Evolutionary conservation across 164 flowering plant genomes (phyloP).

Genomic region (Euptelea pleiosperma): DNA sequence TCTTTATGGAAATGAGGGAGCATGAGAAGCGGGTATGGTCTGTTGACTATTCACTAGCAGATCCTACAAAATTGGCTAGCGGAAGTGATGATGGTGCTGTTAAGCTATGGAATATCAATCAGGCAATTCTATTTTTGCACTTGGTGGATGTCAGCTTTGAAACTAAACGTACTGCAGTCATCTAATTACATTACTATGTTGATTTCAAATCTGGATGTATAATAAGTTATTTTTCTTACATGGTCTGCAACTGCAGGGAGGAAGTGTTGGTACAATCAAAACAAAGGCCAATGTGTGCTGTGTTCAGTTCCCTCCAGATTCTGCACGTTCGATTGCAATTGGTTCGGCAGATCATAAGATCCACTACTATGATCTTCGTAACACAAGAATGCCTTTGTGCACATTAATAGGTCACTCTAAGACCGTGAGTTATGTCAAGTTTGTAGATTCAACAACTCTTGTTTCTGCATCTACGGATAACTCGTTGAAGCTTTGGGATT

Average conservation of each 20-base stretch:
- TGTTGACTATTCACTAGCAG: constrained; percentile 80
- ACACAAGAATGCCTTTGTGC: constrained; percentile 62
- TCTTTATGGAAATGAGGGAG: constrained; percentile 73
- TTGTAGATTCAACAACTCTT: constrained; percentile 75
- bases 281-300: constrained; percentile 94
- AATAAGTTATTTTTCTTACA: constrained; percentile 48
- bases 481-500: constrained; percentile 92
- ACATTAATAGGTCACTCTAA: constrained; percentile 73
- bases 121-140: constrained; percentile 94
- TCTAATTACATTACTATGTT: constrained; percentile 34
- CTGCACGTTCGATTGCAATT: constrained; percentile 76
- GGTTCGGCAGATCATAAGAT: constrained; percentile 96
- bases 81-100: constrained; percentile 97
- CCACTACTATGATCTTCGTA: constrained; percentile 89
- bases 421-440: constrained; percentile 95
- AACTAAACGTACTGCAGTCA: constrained; percentile 81
- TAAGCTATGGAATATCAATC: constrained; percentile 99
- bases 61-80: constrained; percentile 91
- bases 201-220: constrained; percentile 29
- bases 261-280: constrained; percentile 76
- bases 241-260: constrained; percentile 69
- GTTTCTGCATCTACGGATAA: constrained; percentile 96
- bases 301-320: constrained; percentile 87
- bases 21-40: constrained; percentile 97
- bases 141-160: constrained; percentile 92